Evolutionary conservation across 257 asterid genomes (phyloP).

Genomic region (Catharanthus roseus): DNA sequence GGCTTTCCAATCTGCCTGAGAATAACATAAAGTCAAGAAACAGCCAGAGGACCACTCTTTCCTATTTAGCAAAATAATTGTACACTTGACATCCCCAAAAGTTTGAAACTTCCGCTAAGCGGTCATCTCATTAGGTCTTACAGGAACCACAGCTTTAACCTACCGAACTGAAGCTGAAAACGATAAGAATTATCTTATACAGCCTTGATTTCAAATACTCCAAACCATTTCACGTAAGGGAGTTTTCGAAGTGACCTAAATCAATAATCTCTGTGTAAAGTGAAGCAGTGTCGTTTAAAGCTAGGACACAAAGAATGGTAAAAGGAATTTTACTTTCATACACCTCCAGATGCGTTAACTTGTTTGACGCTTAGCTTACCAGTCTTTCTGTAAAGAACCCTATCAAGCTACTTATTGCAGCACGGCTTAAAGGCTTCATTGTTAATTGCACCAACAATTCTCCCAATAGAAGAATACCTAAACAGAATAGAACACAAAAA

Average conservation of each 20-base stretch:
- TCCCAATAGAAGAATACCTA: constrained; percentile 86
- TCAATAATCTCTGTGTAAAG: neutral
- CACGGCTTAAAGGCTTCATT: constrained; percentile 46
- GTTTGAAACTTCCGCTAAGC: neutral
- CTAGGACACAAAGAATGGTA: neutral
- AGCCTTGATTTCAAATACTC: neutral
- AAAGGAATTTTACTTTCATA: neutral
- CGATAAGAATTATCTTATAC: neutral
- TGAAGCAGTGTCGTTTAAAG: neutral
- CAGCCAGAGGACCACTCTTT: neutral
- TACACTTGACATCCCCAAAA: neutral
- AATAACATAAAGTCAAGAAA: constrained; percentile 23
- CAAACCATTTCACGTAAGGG: neutral
- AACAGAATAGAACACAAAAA: constrained; percentile 8
- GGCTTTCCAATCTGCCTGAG: constrained; percentile 98
- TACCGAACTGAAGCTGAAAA: neutral
- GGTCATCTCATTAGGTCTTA: neutral
- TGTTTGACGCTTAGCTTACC: constrained; percentile 43
- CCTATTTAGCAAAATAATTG: neutral
- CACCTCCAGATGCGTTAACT: neutral
- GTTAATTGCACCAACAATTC: constrained; percentile 54
- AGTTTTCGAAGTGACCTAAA: neutral
- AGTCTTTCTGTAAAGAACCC: constrained; percentile 81
- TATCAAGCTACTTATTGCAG: constrained; percentile 65
- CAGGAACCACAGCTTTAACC: neutral